These are phyloP conservation scores for Adansonia madagascariensis DNA, from an alignment of 441 rosid species.

Conservation along the genomic window DNA sequence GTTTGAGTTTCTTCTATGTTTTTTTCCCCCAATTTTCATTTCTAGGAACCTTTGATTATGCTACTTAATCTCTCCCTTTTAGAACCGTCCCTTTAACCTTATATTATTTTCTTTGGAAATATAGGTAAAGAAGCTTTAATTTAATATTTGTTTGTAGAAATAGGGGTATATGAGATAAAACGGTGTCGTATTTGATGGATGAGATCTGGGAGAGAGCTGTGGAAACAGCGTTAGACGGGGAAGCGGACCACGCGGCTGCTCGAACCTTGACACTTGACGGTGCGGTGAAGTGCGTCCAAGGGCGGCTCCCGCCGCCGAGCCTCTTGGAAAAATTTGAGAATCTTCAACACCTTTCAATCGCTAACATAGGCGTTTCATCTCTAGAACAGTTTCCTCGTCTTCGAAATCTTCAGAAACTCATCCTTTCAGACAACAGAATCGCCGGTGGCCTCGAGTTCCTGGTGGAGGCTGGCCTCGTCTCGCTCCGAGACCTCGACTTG, in stretches of 20 bases:
- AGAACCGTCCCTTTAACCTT: background rate
- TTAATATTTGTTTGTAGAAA: background rate
- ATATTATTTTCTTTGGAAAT: background rate
- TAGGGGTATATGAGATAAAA: conserved; percentile 20
- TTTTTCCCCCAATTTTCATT: too few species aligned
- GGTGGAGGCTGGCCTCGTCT: conserved; percentile 62
- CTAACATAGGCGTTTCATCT: conserved; percentile 64
- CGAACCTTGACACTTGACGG: conserved; percentile 64
- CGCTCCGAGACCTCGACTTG: conserved; percentile 65
- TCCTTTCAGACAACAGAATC: conserved; percentile 67
- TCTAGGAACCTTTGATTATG: too few species aligned
- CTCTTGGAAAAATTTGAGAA: conserved; percentile 59
- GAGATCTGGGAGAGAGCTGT: conserved; percentile 83
- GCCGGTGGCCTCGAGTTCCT: conserved; percentile 67
- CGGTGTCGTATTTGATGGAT: conserved; percentile 51
- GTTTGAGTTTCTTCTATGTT: background rate
- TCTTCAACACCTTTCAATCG: conserved; percentile 66
- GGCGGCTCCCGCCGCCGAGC: conserved; percentile 57
- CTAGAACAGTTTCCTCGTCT: conserved; percentile 71
- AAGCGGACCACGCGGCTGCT: conserved; percentile 47
- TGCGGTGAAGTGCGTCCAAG: conserved; percentile 66
- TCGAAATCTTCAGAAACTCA: conserved; percentile 54
- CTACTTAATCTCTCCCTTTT: background rate
- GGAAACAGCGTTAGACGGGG: conserved; percentile 69
- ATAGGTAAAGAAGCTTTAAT: background rate